A percentile compares a stretch with the other conserved stretches of the same genome.
Conservation (phyloP, 306 rosid species). For the Datisca glomerata region DNA sequence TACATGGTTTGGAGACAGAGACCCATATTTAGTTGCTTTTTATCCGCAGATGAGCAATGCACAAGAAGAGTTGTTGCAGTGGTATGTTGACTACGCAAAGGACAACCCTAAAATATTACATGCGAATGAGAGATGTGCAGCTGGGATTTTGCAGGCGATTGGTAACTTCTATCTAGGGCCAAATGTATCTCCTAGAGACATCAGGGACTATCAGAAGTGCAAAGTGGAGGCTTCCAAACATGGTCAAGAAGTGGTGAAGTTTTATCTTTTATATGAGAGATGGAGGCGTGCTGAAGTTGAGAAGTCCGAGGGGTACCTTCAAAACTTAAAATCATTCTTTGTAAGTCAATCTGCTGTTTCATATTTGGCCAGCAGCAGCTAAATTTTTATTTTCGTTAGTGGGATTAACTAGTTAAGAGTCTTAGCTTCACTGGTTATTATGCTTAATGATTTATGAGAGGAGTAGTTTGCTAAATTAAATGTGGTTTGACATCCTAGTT, state of each 20-base stretch:
- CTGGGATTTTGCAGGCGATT: slow-evolving; percentile 70
- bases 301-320: slow-evolving; percentile 32
- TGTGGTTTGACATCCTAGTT: too few relatives aligned
- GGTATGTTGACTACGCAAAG: slow-evolving; percentile 45
- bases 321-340: slow-evolving; percentile 30
- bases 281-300: slow-evolving; percentile 62
- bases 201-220: slow-evolving; percentile 21
- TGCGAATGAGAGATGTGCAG: slow-evolving; percentile 75
- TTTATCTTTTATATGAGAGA: slow-evolving; percentile 55
- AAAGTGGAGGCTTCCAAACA: slow-evolving; percentile 20
- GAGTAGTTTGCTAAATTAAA: too few relatives aligned
- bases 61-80: slow-evolving; percentile 56
- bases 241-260: slow-evolving; percentile 46
- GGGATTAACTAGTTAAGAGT: too few relatives aligned
- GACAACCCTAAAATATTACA: slow-evolving; percentile 30
- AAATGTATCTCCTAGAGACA: slow-evolving; percentile 61
- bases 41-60: slow-evolving; percentile 57
- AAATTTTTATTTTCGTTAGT: neutral
- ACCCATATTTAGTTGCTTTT: neutral
- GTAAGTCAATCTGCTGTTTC: slow-evolving; percentile 33
- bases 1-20: neutral
- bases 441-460: neutral
- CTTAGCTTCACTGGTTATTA: too few relatives aligned
- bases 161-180: slow-evolving; percentile 55
- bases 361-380: neutral